Percentiles rank a stretch among this genome's conserved stretches.
phyloP scores from a whole-genome alignment of 2,329 filamentous ascomycete genomes.

The Diaporthe citriasiana region DNA sequence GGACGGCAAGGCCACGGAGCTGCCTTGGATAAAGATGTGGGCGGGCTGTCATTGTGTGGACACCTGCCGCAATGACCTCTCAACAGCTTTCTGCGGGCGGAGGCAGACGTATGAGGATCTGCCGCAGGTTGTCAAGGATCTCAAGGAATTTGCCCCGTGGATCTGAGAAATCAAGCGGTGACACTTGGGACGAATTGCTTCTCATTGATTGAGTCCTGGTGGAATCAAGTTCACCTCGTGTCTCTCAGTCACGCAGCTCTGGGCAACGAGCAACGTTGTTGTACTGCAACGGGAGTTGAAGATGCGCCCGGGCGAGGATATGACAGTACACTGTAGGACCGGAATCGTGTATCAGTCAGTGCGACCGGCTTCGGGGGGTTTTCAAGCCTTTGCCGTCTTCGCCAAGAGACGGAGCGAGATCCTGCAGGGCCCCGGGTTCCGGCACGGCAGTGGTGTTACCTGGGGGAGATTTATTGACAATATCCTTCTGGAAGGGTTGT shows the following conservation, averaged over 20 bases:
- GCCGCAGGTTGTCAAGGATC: neutral
- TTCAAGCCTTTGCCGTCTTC: neutral
- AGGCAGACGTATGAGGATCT: neutral
- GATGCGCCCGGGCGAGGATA: too few relatives aligned
- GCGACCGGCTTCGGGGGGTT: neutral
- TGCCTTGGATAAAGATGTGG: neutral
- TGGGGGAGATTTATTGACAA: neutral
- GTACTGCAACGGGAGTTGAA: neutral
- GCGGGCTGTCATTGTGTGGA: slow-evolving; percentile 14
- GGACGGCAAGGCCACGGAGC: neutral
- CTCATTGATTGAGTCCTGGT: neutral
- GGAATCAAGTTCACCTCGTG: neutral
- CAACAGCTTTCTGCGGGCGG: neutral
- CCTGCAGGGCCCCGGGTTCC: neutral
- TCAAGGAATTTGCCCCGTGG: neutral
- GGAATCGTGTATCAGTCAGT: neutral
- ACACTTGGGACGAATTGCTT: neutral
- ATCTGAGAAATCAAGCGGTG: neutral
- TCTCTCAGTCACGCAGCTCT: neutral
- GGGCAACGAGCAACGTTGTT: neutral
- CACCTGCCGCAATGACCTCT: neutral
- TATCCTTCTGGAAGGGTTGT: slow-evolving; percentile 25
- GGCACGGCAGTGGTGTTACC: slow-evolving; percentile 15
- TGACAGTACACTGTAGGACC: neutral
- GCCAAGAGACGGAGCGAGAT: slow-evolving; percentile 22